Evolutionary conservation across 495 filamentous ascomycete genomes (phyloP).

Genomic region (Physcia stellaris): DNA sequence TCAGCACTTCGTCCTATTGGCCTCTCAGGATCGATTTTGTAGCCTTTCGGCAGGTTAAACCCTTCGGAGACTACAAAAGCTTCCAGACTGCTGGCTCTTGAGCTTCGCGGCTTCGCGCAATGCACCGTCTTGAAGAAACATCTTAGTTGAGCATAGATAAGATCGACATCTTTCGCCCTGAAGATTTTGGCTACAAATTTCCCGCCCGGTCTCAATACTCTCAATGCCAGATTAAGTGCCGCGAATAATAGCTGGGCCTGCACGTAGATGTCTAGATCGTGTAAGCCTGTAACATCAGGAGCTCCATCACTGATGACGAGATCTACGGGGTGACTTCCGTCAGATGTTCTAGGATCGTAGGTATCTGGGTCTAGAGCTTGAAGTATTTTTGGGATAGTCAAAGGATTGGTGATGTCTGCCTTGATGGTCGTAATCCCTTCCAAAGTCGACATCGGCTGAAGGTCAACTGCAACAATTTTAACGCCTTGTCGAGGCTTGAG

Average conservation of each 20-base stretch:
- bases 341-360: slow-evolving; percentile 30
- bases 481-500: slow-evolving; percentile 55
- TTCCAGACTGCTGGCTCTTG: slow-evolving; percentile 85
- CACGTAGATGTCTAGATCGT: slow-evolving; percentile 95
- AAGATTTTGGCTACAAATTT: slow-evolving; percentile 98
- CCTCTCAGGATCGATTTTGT: slow-evolving; percentile 7
- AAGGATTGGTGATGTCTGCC: slow-evolving; percentile 94
- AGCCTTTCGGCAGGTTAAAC: slow-evolving; percentile 46
- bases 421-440: slow-evolving; percentile 82
- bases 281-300: slow-evolving; percentile 89
- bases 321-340: slow-evolving; percentile 57
- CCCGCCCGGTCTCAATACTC: slow-evolving; percentile 81
- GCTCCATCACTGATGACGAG: slow-evolving; percentile 91
- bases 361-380: slow-evolving; percentile 69
- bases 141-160: slow-evolving; percentile 83
- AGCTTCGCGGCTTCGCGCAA: slow-evolving; percentile 86
- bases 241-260: slow-evolving; percentile 91
- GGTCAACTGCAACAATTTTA: slow-evolving; percentile 87
- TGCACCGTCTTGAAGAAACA: slow-evolving; percentile 77
- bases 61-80: slow-evolving; percentile 92
- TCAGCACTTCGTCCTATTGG: slow-evolving; percentile 6
- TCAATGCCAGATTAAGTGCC: slow-evolving; percentile 81
- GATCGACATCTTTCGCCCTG: slow-evolving; percentile 78
- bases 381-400: slow-evolving; percentile 78
- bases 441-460: slow-evolving; percentile 89